A percentile compares a stretch with the other conserved stretches of the same genome.
Conservation (phyloP, 139 green algal genomes). For the Chlorella sp. region DNA sequence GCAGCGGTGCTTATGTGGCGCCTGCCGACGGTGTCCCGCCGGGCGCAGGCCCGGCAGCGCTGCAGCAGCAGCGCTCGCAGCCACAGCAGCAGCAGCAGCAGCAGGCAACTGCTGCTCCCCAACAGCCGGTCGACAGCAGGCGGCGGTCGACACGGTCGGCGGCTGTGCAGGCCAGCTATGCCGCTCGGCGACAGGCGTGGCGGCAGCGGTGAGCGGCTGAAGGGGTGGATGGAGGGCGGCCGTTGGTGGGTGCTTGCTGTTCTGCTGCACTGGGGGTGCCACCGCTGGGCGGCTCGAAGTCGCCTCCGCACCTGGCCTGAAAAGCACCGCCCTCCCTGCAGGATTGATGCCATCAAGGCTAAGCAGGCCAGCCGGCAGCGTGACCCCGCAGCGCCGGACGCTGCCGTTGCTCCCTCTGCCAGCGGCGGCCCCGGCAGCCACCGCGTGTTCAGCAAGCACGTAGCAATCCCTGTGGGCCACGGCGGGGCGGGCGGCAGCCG, state of each 20-base stretch:
- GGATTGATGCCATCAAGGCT: conserved; percentile 31
- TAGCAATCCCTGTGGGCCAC: conserved; percentile 12
- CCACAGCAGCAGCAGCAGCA: not conserved
- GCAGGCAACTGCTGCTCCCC: not conserved
- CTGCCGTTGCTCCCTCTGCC: not conserved
- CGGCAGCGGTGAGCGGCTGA: conserved; percentile 8
- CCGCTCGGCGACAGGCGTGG: conserved; percentile 10
- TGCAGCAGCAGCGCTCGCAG: not conserved
- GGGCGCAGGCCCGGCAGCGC: no score
- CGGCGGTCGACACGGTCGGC: not conserved
- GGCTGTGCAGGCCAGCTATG: conserved; percentile 13
- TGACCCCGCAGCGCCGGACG: no score
- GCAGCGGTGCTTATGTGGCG: no score
- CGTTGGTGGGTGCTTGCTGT: not conserved
- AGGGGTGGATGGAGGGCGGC: no score
- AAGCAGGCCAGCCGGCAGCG: conserved; percentile 6
- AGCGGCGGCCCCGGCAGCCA: not conserved
- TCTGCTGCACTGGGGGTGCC: no score
- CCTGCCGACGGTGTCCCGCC: not conserved
- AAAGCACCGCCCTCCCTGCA: not conserved
- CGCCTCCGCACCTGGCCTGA: not conserved
- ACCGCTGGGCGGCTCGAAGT: not conserved
- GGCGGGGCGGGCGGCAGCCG: not conserved
- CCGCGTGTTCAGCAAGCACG: conserved; percentile 23
- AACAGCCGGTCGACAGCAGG: not conserved